Evolutionary conservation across 768 basidiomycete species (phyloP).

Genomic region (Paxillus rubicundulus): DNA sequence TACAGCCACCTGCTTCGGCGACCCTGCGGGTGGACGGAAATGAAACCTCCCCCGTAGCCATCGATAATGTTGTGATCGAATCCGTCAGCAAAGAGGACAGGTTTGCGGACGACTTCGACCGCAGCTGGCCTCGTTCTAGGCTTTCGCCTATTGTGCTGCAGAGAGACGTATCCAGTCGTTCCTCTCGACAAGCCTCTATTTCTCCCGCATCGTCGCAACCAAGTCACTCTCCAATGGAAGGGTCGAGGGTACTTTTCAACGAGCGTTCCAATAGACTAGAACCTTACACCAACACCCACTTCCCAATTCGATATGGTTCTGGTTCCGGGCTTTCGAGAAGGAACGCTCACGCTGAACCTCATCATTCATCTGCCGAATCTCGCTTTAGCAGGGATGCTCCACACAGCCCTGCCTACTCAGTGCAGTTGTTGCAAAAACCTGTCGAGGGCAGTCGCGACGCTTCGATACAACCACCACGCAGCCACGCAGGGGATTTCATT

Average conservation of each 20-base stretch:
- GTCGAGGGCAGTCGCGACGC: conserved; percentile 20
- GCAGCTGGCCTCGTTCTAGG: conserved; percentile 87
- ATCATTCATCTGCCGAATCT: conserved; percentile 39
- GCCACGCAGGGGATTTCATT: conserved; percentile 15
- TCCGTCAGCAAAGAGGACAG: conserved; percentile 81
- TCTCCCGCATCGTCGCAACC: conserved; percentile 38
- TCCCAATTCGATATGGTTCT: conserved; percentile 40
- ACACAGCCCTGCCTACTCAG: conserved; percentile 36
- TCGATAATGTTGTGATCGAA: conserved; percentile 25
- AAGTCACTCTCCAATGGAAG: conserved; percentile 50
- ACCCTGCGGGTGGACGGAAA: conserved; percentile 8
- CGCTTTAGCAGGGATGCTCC: conserved; percentile 47
- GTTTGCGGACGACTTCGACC: conserved; percentile 92
- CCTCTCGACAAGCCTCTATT: conserved; percentile 31
- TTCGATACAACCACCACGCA: conserved; percentile 16
- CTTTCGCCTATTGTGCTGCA: conserved; percentile 44
- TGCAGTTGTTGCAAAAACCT: conserved; percentile 65
- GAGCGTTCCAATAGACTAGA: conserved; percentile 90
- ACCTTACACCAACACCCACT: conserved; percentile 62
- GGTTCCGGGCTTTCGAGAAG: conserved; percentile 38
- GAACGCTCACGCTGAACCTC: conserved; percentile 43
- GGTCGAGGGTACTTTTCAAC: conserved; percentile 86
- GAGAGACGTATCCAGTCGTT: conserved; percentile 38
- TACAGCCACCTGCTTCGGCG: conserved; percentile 24
- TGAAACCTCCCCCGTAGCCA: conserved; percentile 12